These are phyloP conservation scores for Vishniacozyma victoriae DNA, from an alignment of 768 basidiomycete species.

Conservation along the genomic window DNA sequence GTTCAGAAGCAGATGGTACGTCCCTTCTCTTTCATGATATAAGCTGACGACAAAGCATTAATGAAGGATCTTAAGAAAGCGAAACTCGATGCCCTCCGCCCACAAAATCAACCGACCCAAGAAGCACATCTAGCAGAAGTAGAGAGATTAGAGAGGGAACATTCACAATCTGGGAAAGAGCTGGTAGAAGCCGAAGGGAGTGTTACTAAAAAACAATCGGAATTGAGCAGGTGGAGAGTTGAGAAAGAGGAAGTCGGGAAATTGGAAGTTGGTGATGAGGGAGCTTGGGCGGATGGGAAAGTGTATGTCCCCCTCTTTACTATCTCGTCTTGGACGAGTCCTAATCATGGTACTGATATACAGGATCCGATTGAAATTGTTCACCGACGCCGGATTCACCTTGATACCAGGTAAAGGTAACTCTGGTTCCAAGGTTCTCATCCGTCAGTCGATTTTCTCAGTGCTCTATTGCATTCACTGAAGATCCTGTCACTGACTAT, in stretches of 20 bases:
- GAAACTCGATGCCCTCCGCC: conserved; percentile 16
- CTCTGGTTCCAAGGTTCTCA: conserved; percentile 22
- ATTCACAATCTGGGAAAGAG: conserved; percentile 22
- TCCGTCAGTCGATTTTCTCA: conserved; percentile 37
- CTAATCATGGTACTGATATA: neutral
- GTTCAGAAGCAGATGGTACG: neutral
- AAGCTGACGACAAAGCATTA: neutral
- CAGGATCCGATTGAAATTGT: conserved; percentile 33
- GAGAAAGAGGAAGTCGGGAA: conserved; percentile 30
- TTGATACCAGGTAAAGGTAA: conserved; percentile 15
- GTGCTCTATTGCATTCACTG: too few relatives aligned
- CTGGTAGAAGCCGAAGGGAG: conserved; percentile 30
- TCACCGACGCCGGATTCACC: conserved; percentile 32
- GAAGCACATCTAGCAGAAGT: conserved; percentile 31
- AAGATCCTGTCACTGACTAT: neutral
- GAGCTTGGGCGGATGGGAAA: conserved; percentile 20
- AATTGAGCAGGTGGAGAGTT: conserved; percentile 19
- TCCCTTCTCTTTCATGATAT: neutral
- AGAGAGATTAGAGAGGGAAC: conserved; percentile 21
- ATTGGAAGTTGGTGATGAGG: conserved; percentile 23
- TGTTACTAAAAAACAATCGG: conserved; percentile 30
- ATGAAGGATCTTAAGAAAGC: neutral
- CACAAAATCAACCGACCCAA: conserved; percentile 21
- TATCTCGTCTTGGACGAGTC: neutral
- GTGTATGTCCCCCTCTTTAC: conserved; percentile 12